A percentile compares a stretch with the other conserved stretches of the same genome.
Conservation (phyloP, 352 stramenopile genomes). For the Globisporangium radiosum region DNA sequence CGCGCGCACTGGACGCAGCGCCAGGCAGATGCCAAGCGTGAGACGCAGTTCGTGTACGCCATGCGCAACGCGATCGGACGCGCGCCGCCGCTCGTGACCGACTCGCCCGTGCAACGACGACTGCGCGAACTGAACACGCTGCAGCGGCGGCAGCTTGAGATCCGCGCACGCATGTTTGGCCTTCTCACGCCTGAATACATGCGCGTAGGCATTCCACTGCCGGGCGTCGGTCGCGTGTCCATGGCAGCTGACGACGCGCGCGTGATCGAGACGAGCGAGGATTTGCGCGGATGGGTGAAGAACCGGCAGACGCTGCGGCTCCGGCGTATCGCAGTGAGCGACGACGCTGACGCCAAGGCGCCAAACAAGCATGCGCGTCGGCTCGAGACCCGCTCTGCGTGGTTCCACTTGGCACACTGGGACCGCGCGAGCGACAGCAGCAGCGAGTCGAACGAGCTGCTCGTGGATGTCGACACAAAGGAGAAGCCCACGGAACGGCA, state of each 20-base stretch:
- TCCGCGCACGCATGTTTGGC: constrained; percentile 48
- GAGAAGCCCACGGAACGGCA: constrained; percentile 20
- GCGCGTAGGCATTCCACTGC: constrained; percentile 48
- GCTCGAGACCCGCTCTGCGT: constrained; percentile 18
- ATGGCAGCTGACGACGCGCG: constrained; percentile 12
- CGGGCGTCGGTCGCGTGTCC: constrained; percentile 26
- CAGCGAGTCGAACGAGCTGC: constrained; percentile 8
- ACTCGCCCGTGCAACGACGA: constrained; percentile 27
- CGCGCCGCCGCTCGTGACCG: constrained; percentile 28
- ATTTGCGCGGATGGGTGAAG: constrained; percentile 45
- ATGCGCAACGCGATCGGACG: constrained; percentile 32
- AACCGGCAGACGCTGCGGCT: constrained; percentile 40
- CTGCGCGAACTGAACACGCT: constrained; percentile 46
- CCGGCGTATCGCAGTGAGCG: neutral
- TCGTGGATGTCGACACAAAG: constrained; percentile 29
- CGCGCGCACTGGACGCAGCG: constrained; percentile 30
- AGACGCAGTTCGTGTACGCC: constrained; percentile 30
- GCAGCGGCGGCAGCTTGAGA: constrained; percentile 35
- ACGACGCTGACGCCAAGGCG: neutral
- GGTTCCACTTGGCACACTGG: constrained; percentile 26
- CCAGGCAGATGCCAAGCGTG: constrained; percentile 22
- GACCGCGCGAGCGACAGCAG: neutral
- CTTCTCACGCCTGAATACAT: constrained; percentile 57
- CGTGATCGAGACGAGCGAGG: constrained; percentile 36
- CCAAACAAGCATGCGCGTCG: neutral